phyloP scores from a whole-genome alignment of 2,329 filamentous ascomycete species.

The Lasiodiplodia citricola region DNA sequence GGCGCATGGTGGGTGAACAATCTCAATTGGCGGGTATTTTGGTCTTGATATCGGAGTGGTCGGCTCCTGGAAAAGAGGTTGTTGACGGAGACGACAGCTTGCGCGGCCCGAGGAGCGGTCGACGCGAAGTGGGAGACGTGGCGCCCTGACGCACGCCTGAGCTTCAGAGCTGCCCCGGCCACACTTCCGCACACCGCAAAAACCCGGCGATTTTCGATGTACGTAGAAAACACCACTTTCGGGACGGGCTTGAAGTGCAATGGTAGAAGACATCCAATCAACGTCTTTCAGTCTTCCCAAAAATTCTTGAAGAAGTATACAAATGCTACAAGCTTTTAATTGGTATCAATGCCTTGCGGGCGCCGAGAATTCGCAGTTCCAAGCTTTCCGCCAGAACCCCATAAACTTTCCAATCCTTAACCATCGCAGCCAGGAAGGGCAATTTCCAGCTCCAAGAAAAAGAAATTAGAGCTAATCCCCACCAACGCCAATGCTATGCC shows the following conservation, averaged over 20 bases:
- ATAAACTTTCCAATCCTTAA: not conserved
- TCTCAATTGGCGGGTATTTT: constrained; percentile 29
- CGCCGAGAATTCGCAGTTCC: not conserved
- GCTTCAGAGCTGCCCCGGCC: not conserved
- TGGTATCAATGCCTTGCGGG: constrained; percentile 3
- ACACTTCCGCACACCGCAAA: constrained; percentile 21
- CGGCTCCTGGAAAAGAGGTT: constrained; percentile 29
- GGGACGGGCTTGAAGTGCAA: not conserved
- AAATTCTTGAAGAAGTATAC: accelerated
- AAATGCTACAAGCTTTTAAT: not conserved
- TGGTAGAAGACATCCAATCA: not conserved
- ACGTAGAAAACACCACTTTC: not conserved
- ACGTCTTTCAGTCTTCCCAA: not conserved
- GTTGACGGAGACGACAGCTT: constrained; percentile 27
- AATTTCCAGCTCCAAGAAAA: not conserved
- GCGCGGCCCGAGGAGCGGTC: constrained; percentile 5
- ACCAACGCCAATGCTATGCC: constrained; percentile 25
- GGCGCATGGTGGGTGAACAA: constrained; percentile 31
- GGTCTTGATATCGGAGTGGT: constrained; percentile 14
- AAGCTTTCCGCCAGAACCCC: not conserved
- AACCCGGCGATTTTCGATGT: not conserved
- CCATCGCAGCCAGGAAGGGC: not conserved
- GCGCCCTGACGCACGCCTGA: constrained; percentile 8
- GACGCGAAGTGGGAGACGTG: constrained; percentile 31
- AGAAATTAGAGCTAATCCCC: not conserved